phyloP scores from a whole-genome alignment of 2,329 filamentous ascomycete species.

The Podosphaera fusca region DNA sequence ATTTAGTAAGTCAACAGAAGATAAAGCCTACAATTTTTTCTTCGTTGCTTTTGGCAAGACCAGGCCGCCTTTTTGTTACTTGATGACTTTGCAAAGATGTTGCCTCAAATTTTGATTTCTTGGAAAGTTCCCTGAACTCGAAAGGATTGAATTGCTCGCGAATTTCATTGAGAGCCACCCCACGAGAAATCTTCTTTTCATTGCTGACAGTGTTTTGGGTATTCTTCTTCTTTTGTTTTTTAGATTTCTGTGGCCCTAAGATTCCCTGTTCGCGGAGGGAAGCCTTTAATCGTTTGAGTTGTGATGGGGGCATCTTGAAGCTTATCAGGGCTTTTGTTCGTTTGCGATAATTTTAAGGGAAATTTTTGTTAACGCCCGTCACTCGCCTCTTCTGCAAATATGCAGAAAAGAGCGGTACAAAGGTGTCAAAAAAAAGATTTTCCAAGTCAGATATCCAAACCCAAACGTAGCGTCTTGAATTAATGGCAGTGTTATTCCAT shows the following conservation, averaged over 20 bases:
- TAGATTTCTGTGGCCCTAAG: conserved; percentile 76
- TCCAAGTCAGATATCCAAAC: neutral
- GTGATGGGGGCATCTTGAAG: conserved; percentile 65
- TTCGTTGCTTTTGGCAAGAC: conserved; percentile 61
- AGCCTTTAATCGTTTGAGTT: conserved; percentile 85
- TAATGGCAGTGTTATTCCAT: conserved; percentile 14
- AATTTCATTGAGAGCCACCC: conserved; percentile 60
- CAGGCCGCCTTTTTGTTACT: conserved; percentile 48
- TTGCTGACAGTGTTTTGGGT: conserved; percentile 39
- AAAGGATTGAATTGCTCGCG: conserved; percentile 96
- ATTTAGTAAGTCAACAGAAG: neutral
- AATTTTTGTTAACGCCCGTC: neutral
- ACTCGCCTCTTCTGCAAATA: no score
- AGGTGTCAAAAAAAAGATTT: no score
- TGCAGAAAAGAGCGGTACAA: no score
- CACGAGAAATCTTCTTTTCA: conserved; percentile 54
- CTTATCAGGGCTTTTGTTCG: neutral
- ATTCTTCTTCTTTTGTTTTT: conserved; percentile 70
- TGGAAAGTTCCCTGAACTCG: conserved; percentile 61
- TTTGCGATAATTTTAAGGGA: no score
- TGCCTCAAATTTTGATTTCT: conserved; percentile 66
- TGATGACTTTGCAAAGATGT: conserved; percentile 30
- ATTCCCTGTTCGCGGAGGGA: conserved; percentile 78
- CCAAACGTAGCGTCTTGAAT: conserved; percentile 8
- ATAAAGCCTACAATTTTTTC: conserved; percentile 48